A percentile compares a stretch with the other conserved stretches of the same genome.
Evolutionary conservation across 208 protist species (phyloP).

Genomic region (Leishmania tropica): DNA sequence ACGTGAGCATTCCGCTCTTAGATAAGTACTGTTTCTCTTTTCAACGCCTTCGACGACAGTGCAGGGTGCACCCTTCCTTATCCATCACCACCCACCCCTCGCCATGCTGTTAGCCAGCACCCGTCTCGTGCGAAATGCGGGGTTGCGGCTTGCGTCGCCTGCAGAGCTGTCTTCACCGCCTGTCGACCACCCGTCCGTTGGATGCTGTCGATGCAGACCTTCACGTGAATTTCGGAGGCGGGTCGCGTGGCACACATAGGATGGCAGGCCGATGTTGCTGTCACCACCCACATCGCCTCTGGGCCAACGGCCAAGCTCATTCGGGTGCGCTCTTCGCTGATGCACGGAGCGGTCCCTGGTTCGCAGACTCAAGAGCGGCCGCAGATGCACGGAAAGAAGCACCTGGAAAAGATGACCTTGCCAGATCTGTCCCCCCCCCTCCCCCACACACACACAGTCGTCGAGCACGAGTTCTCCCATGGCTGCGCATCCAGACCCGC

Average conservation of each 20-base stretch:
- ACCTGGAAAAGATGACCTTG: slow-evolving; percentile 29
- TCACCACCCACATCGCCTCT: neutral
- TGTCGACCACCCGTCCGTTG: neutral
- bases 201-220: slow-evolving; percentile 10
- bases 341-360: neutral
- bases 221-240: neutral
- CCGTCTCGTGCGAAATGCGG: neutral
- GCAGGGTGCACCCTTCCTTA: neutral
- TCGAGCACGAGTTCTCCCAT: slow-evolving; percentile 8
- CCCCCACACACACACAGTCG: neutral
- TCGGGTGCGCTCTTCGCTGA: neutral
- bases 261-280: slow-evolving; percentile 3
- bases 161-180: neutral
- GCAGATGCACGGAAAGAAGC: neutral
- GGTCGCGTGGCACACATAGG: neutral
- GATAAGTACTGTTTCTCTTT: neutral
- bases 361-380: slow-evolving; percentile 12
- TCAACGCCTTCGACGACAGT: neutral
- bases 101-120: neutral
- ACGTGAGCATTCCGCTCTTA: neutral
- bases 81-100: neutral
- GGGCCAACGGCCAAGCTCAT: slow-evolving; percentile 6
- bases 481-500: slow-evolving; percentile 8
- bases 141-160: neutral
- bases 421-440: slow-evolving; percentile 15